Percentiles rank a stretch among this genome's conserved stretches.
These are phyloP conservation scores for Alternaria sp. DNA, from an alignment of 2,329 filamentous ascomycete species.

Conservation along the genomic window DNA sequence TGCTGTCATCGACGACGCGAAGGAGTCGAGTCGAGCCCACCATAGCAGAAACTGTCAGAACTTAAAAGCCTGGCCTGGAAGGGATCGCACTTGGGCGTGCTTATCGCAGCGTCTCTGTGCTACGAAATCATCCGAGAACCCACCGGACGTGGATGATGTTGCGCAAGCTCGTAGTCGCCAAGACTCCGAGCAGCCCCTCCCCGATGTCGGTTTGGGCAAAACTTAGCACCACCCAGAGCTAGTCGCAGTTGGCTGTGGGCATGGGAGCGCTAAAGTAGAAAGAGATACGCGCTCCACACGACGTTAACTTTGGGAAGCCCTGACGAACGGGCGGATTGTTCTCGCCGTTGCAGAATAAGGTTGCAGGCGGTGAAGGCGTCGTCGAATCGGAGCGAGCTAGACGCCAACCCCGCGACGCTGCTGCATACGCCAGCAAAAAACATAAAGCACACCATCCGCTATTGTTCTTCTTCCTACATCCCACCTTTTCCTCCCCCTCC, in stretches of 20 bases:
- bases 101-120: not conserved
- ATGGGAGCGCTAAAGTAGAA: not conserved
- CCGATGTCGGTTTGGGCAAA: slow-evolving; percentile 1
- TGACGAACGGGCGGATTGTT: slow-evolving; percentile 1
- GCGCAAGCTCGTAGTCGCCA: not conserved
- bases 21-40: not conserved
- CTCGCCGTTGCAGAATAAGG: slow-evolving; percentile 6
- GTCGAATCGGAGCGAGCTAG: slow-evolving; percentile 7
- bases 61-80: not conserved
- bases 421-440: slow-evolving; percentile 34
- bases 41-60: not conserved
- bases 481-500: slow-evolving; percentile 10
- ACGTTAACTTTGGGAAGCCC: not conserved
- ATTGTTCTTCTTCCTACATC: slow-evolving; percentile 12
- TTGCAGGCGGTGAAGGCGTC: slow-evolving; percentile 12
- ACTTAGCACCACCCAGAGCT: not conserved
- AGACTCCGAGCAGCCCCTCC: not conserved
- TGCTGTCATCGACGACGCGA: not conserved
- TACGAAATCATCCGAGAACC: not conserved
- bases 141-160: not conserved
- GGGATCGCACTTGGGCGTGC: not conserved
- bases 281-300: not conserved
- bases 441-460: slow-evolving; percentile 50
- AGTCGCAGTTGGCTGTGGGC: not conserved
- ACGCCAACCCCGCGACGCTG: slow-evolving; percentile 15